These are phyloP conservation scores for Elongisporangium undulatum DNA, from an alignment of 352 stramenopile genomes.

Conservation along the genomic window DNA sequence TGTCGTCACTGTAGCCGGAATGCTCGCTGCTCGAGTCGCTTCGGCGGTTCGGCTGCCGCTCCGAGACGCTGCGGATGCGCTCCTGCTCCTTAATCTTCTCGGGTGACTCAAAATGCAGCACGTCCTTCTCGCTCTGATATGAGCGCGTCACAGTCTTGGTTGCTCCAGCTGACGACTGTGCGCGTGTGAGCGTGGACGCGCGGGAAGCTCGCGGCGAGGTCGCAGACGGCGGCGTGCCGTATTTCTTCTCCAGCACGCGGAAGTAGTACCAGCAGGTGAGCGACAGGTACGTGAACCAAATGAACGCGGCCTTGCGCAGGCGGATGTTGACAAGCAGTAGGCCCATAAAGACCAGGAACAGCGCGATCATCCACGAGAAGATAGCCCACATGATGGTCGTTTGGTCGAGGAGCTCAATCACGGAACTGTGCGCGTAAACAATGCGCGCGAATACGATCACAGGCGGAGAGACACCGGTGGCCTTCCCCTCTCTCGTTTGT, in stretches of 20 bases:
- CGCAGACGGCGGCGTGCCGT: slow-evolving; percentile 14
- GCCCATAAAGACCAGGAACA: slow-evolving; percentile 33
- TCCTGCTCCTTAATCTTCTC: slow-evolving; percentile 32
- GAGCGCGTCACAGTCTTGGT: slow-evolving; percentile 2
- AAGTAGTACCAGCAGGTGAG: slow-evolving; percentile 86
- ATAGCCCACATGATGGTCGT: slow-evolving; percentile 6
- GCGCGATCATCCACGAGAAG: slow-evolving; percentile 31
- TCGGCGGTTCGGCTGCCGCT: slow-evolving; percentile 29
- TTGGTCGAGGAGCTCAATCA: neutral
- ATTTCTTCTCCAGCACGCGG: slow-evolving; percentile 66
- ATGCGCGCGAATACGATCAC: neutral
- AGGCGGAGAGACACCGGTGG: neutral
- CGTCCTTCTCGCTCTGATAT: slow-evolving; percentile 15
- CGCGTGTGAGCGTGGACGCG: neutral
- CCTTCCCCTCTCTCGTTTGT: neutral
- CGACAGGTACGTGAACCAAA: slow-evolving; percentile 69
- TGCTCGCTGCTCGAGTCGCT: slow-evolving; percentile 49
- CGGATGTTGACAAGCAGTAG: slow-evolving; percentile 37
- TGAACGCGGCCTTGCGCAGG: slow-evolving; percentile 61
- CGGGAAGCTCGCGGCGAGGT: slow-evolving; percentile 13
- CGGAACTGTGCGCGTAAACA: neutral
- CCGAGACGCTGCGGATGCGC: slow-evolving; percentile 26
- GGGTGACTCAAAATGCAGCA: slow-evolving; percentile 48
- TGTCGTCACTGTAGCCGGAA: slow-evolving; percentile 33
- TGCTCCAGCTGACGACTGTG: slow-evolving; percentile 6